Conservation (phyloP, 495 filamentous ascomycete species). For the Tuber borchii region DNA sequence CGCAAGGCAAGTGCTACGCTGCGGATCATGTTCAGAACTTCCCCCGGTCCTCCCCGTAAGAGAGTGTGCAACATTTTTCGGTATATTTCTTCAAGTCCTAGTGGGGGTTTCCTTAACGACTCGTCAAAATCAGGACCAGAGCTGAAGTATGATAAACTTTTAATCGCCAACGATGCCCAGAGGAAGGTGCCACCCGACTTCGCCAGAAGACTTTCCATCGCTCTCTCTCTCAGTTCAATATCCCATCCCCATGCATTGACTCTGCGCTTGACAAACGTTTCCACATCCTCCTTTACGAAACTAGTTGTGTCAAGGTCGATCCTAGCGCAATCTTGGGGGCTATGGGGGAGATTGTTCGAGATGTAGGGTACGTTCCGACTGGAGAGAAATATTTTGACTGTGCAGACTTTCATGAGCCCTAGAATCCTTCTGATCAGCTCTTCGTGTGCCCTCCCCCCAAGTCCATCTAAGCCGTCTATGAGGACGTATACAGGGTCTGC, state of each 20-base stretch:
- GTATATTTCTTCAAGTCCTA: background rate
- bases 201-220: background rate
- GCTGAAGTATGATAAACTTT: background rate
- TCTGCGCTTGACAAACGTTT: background rate
- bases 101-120: background rate
- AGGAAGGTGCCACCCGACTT: background rate
- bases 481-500: too few species aligned
- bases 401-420: background rate
- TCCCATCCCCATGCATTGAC: background rate
- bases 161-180: background rate
- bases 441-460: background rate
- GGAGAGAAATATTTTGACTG: background rate
- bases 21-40: too few species aligned
- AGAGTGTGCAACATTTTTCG: too few species aligned
- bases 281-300: background rate
- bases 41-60: too few species aligned
- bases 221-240: background rate
- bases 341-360: background rate
- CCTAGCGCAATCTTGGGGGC: background rate
- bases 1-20: too few species aligned
- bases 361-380: background rate
- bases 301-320: background rate
- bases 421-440: background rate
- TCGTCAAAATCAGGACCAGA: background rate
- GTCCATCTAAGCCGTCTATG: background rate